phyloP scores from a whole-genome alignment of 1,139 yeast species.

The Taiozyma sp. region DNA sequence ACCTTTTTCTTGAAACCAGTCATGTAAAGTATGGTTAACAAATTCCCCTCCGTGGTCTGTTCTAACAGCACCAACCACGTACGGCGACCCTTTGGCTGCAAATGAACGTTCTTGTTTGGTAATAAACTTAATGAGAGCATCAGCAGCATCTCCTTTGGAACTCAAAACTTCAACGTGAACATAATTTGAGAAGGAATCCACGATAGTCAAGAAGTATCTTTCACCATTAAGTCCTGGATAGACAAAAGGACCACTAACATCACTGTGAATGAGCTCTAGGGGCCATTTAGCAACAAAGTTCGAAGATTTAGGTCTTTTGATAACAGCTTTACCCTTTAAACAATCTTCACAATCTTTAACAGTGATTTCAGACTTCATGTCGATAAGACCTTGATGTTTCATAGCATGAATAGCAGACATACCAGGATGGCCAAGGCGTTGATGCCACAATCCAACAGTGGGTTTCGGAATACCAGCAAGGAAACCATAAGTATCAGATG shows the following conservation, averaged over 20 bases:
- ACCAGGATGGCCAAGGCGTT: not conserved
- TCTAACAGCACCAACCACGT: not conserved
- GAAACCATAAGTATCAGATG: not conserved
- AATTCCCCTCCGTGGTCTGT: slow-evolving; percentile 1
- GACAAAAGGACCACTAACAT: not conserved
- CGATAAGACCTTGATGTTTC: not conserved
- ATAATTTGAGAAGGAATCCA: not conserved
- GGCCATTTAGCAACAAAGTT: not conserved
- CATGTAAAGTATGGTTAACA: not conserved
- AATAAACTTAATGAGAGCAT: not conserved
- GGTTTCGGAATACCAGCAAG: not conserved
- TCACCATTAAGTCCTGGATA: not conserved
- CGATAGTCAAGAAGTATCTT: not conserved
- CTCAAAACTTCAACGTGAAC: not conserved
- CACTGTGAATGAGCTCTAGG: not conserved
- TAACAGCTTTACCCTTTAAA: not conserved
- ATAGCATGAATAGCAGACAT: not conserved
- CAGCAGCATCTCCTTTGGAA: not conserved
- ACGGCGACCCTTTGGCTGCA: not conserved
- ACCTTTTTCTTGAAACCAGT: not conserved
- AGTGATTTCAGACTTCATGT: not conserved
- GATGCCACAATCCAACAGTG: not conserved
- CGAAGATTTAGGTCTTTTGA: not conserved
- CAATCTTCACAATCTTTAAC: not conserved
- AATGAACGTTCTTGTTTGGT: not conserved